phyloP scores from a whole-genome alignment of 257 asterid genomes.

The Gynochthodes officinalis region DNA sequence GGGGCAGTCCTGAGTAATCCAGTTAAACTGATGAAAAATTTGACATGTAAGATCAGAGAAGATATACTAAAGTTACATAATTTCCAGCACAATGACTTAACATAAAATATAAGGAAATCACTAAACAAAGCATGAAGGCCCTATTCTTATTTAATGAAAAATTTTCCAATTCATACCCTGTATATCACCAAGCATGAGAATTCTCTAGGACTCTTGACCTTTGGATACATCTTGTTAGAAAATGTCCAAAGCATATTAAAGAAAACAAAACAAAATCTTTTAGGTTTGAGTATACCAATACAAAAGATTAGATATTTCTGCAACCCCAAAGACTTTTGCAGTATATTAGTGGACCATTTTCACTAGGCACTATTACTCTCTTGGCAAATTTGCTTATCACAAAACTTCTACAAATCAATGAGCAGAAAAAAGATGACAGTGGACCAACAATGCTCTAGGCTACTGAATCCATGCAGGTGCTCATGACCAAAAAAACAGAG shows the following conservation, averaged over 20 bases:
- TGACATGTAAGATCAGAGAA: not conserved
- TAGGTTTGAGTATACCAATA: not conserved
- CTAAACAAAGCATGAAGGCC: not conserved
- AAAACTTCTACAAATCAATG: not conserved
- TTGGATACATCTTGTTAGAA: not conserved
- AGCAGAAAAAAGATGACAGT: not conserved
- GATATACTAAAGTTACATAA: not conserved
- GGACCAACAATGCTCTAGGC: not conserved
- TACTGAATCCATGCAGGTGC: not conserved
- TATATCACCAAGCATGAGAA: not conserved
- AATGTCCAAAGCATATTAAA: not conserved
- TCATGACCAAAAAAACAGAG: not conserved
- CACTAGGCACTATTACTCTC: not conserved
- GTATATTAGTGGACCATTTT: not conserved
- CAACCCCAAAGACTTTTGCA: not conserved
- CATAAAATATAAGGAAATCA: not conserved
- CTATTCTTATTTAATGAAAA: not conserved
- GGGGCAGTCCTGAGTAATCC: not conserved
- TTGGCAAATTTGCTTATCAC: not conserved
- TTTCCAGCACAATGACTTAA: not conserved
- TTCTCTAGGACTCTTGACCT: not conserved
- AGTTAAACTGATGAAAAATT: not conserved
- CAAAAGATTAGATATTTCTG: not conserved
- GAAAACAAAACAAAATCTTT: not conserved
- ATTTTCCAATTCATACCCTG: not conserved